Evolutionary conservation across 148 eudicot genomes (phyloP), one percentile per base, ranked within the genome.

Genomic region (Polygonum maritimum): DNA sequence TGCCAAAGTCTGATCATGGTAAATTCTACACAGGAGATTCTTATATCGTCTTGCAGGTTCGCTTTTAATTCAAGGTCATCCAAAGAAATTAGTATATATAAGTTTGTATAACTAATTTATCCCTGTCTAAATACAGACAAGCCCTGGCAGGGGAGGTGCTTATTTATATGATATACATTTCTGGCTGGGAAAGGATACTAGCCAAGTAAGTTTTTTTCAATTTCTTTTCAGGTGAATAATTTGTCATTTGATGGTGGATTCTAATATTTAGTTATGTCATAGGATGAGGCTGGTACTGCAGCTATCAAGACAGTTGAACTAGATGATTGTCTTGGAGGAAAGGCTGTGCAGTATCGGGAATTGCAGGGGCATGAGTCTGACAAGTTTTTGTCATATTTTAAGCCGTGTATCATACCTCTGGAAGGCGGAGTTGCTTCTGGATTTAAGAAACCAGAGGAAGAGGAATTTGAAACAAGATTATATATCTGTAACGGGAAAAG

Each of bases 231-330:
- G 18, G 4, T 38, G 35, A 67, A 15, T 14, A 35, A 11, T 2
- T 67, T 38, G 16, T 35, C 36, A 67, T 6, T 67, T 11, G 38
- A 35, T 36, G 71, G 31, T 67, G 71, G 71, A 19, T 13, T 67
- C 45, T 35, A 36, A 67, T 36, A 47, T 75, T 73, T 35, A 18
- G 58, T 74, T 54, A 62, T 49, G 33, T 78, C 21, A 71, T 80
- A 96, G 99, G 99, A 96, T 85, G 99, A 96, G 85, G 89, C 97
- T 69, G 99, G 99, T 80, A 83, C 99, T 51, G 98, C 99, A 80
- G 99, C 99, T 16, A 89, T 96, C 60, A 96, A 96, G 86, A 84
- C 99, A 74, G 97, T 96, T 48, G 99, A 96, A 79, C 90, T 96
- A 73, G 99, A 96, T 86, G 94, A 88, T 48, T 74, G 83, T 80